These are phyloP conservation scores for Neofusicoccum laricinum DNA, from an alignment of 2,329 filamentous ascomycete species.

Conservation along the genomic window DNA sequence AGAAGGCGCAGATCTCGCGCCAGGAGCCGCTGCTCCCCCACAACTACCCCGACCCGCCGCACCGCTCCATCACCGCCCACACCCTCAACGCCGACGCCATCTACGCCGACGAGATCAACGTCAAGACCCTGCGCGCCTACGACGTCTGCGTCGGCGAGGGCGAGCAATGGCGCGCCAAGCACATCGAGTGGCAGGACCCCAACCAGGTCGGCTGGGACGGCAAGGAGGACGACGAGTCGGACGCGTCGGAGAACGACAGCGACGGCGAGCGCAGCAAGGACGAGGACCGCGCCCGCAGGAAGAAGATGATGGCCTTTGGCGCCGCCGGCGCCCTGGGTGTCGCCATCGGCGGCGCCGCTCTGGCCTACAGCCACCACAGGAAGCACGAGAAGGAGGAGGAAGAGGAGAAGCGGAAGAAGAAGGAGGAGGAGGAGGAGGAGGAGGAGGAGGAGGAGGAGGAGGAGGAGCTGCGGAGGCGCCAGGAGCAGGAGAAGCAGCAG, in stretches of 20 bases:
- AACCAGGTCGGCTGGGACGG: slow-evolving; percentile 2
- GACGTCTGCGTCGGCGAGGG: slow-evolving; percentile 9
- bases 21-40: background rate
- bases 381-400: slow-evolving; percentile 9
- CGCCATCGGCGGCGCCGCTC: background rate
- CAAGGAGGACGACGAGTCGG: slow-evolving; percentile 4
- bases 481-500: background rate
- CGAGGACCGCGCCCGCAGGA: background rate
- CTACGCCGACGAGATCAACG: slow-evolving; percentile 15
- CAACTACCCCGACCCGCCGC: background rate
- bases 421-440: background rate
- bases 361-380: slow-evolving; percentile 4
- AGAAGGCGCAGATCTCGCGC: background rate
- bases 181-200: slow-evolving; percentile 6
- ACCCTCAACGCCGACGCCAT: slow-evolving; percentile 6
- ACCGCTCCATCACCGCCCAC: slow-evolving; percentile 12
- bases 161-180: slow-evolving; percentile 4
- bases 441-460: background rate
- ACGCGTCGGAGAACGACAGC: background rate
- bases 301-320: slow-evolving; percentile 9
- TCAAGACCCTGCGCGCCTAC: slow-evolving; percentile 37
- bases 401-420: background rate
- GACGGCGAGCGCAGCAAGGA: background rate
- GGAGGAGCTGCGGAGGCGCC: background rate
- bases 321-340: slow-evolving; percentile 3